Conservation (phyloP, 2,329 filamentous ascomycete species). For the Hymenoscyphus linearis region DNA sequence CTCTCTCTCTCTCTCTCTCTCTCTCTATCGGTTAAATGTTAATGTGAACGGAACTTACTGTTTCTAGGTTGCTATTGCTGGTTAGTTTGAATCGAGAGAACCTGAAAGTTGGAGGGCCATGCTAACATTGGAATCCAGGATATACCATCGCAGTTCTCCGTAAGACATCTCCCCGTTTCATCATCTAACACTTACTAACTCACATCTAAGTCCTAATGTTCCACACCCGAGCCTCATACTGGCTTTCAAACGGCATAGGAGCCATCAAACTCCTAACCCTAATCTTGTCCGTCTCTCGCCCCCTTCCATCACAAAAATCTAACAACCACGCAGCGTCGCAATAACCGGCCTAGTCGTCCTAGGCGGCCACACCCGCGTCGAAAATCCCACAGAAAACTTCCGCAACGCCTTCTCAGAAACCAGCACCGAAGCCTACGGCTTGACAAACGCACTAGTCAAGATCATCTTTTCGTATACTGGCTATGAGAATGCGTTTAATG, state of each 20-base stretch:
- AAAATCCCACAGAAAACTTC: conserved; percentile 50
- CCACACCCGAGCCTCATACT: conserved; percentile 53
- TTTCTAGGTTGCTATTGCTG: not conserved
- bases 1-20: no score
- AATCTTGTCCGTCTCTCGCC: conserved; percentile 41
- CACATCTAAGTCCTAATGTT: conserved; percentile 38
- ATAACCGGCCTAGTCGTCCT: conserved; percentile 59
- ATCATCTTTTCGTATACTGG: conserved; percentile 55
- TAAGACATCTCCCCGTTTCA: conserved; percentile 31
- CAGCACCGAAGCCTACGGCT: conserved; percentile 40
- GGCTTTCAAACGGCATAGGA: conserved; percentile 51
- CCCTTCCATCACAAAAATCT: conserved; percentile 7
- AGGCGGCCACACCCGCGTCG: conserved; percentile 46
- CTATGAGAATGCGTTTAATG: conserved; percentile 55
- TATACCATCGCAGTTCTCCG: conserved; percentile 39
- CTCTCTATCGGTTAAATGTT: not conserved
- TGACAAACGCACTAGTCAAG: conserved; percentile 55
- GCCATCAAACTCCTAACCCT: conserved; percentile 56
- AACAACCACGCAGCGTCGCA: conserved; percentile 37
- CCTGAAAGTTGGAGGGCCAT: not conserved
- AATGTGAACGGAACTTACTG: not conserved
- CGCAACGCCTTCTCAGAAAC: conserved; percentile 47
- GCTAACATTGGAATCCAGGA: conserved; percentile 47
- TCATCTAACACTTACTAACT: not conserved
- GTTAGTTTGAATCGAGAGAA: not conserved